Conservation (phyloP, 768 basidiomycete genomes). For the Hygrocybe coccinea region DNA sequence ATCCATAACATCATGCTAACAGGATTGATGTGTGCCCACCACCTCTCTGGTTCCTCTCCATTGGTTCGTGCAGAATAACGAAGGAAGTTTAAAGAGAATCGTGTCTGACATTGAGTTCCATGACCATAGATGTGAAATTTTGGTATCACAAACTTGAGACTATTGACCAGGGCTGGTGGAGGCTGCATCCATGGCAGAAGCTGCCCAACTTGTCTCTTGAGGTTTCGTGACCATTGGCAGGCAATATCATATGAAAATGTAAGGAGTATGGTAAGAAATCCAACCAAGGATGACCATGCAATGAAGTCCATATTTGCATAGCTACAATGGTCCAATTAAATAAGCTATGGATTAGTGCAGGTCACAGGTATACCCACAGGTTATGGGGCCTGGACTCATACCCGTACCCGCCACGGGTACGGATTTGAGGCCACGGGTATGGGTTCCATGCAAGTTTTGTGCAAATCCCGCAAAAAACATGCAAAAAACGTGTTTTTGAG, state of each 20-base stretch:
- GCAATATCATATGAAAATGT: slow-evolving; percentile 29
- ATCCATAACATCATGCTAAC: slow-evolving; percentile 21
- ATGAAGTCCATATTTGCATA: slow-evolving; percentile 31
- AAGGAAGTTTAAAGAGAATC: slow-evolving; percentile 12
- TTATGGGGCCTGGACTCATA: too few relatives aligned
- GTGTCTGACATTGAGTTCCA: slow-evolving; percentile 9
- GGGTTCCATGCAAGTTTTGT: too few relatives aligned
- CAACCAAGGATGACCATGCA: slow-evolving; percentile 11
- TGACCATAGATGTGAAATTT: slow-evolving; percentile 16
- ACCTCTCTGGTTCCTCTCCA: slow-evolving; percentile 24
- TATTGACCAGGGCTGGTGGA: background rate
- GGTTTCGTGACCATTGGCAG: slow-evolving; percentile 19
- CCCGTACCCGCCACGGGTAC: too few relatives aligned
- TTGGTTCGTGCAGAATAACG: slow-evolving; percentile 27
- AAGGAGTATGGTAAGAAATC: slow-evolving; percentile 4
- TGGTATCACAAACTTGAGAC: slow-evolving; percentile 6
- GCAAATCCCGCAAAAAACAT: too few relatives aligned
- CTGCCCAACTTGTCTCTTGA: background rate
- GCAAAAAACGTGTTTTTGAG: too few relatives aligned
- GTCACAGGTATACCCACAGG: too few relatives aligned
- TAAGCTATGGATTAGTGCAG: too few relatives aligned
- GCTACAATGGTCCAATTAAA: slow-evolving; percentile 10
- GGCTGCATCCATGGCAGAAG: slow-evolving; percentile 7
- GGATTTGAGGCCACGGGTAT: too few relatives aligned
- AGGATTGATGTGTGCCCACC: slow-evolving; percentile 24